A percentile compares a stretch with the other conserved stretches of the same genome.
Conservation (phyloP, 768 basidiomycete genomes). For the Tubosaeta sp. region DNA sequence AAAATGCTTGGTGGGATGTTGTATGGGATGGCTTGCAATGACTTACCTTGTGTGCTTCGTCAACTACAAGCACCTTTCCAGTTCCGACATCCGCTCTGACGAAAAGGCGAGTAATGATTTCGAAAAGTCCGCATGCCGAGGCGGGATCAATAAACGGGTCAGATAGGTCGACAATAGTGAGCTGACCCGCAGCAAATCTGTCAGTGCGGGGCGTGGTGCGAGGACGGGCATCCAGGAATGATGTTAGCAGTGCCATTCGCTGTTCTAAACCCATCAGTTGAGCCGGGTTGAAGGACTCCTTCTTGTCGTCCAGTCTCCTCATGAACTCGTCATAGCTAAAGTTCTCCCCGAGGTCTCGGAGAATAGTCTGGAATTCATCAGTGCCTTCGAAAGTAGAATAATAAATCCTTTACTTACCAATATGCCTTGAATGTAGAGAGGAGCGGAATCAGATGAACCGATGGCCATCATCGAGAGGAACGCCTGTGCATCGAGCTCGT, state of each 20-base stretch:
- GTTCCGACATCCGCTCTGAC: slow-evolving; percentile 55
- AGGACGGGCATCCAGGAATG: slow-evolving; percentile 44
- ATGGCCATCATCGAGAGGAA: slow-evolving; percentile 76
- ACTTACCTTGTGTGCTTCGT: slow-evolving; percentile 70
- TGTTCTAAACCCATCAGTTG: slow-evolving; percentile 59
- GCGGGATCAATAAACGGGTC: slow-evolving; percentile 69
- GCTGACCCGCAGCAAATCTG: slow-evolving; percentile 52
- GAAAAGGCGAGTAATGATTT: slow-evolving; percentile 64
- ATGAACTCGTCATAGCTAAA: slow-evolving; percentile 53
- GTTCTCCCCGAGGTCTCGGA: slow-evolving; percentile 59
- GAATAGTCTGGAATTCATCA: slow-evolving; percentile 42
- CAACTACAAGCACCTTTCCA: slow-evolving; percentile 67
- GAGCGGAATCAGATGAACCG: slow-evolving; percentile 54
- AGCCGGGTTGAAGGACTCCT: slow-evolving; percentile 49
- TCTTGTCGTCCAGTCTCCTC: slow-evolving; percentile 40
- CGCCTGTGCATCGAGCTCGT: slow-evolving; percentile 64
- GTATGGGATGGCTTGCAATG: neutral
- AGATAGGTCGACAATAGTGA: slow-evolving; percentile 68
- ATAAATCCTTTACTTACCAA: slow-evolving; percentile 41
- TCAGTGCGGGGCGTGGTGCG: slow-evolving; percentile 4
- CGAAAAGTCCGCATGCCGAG: slow-evolving; percentile 66
- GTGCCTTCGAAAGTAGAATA: neutral
- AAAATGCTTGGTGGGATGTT: neutral
- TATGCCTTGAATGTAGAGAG: slow-evolving; percentile 66
- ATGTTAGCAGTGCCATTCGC: slow-evolving; percentile 54